A percentile compares a stretch with the other conserved stretches of the same genome.
These are phyloP conservation scores for Pseudonitzschia multistriata DNA, from an alignment of 108 stramenopile genomes.

Conservation along the genomic window DNA sequence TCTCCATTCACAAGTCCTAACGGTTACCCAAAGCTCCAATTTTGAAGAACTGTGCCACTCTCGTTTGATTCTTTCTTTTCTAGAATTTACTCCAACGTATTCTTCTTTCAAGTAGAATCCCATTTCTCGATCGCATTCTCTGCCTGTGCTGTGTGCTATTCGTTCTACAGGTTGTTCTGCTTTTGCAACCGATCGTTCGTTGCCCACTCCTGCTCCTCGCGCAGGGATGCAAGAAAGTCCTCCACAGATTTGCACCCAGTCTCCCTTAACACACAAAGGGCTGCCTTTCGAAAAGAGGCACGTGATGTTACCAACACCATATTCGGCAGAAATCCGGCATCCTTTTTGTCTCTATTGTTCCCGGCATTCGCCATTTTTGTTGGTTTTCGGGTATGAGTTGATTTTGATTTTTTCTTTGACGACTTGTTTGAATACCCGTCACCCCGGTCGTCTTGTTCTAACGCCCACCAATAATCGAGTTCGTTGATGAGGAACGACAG, in stretches of 20 bases:
- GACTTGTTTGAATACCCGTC: too few species aligned
- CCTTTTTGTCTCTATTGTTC: conserved; percentile 5
- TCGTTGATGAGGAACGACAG: conserved; percentile 21
- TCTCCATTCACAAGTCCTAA: too few species aligned
- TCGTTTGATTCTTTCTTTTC: too few species aligned
- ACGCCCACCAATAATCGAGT: conserved; percentile 34
- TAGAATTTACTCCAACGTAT: too few species aligned
- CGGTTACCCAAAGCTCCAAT: too few species aligned
- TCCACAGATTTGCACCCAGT: conserved; percentile 22
- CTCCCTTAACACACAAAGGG: conserved; percentile 2
- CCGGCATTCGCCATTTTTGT: background rate
- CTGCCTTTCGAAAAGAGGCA: conserved; percentile 22
- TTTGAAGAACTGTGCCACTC: too few species aligned
- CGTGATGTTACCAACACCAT: background rate
- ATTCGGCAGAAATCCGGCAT: background rate
- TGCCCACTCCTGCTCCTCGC: conserved; percentile 21
- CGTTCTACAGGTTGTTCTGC: too few species aligned
- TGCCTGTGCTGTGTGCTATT: too few species aligned
- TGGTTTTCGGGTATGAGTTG: too few species aligned
- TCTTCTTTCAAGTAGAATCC: too few species aligned
- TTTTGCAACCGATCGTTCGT: background rate
- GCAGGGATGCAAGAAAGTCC: conserved; percentile 22
- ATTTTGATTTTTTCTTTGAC: too few species aligned
- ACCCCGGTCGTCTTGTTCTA: background rate
- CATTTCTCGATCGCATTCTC: too few species aligned